Base-by-base conservation (phyloP, 164 flowering plant genomes). In the Tetracentron sinense region DNA sequence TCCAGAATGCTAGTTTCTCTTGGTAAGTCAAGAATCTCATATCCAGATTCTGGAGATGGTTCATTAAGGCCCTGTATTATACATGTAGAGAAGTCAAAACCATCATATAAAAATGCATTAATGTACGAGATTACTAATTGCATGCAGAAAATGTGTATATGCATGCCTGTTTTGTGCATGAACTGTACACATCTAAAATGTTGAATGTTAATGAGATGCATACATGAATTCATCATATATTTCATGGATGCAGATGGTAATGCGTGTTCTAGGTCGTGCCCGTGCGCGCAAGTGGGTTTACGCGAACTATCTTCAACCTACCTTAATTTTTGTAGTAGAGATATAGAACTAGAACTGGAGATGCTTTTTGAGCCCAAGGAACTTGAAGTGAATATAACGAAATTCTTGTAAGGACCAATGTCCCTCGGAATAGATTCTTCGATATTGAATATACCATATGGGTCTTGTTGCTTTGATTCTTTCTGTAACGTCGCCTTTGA, bases 1-100 rank as follows among this genome's bases (percentile, higher is more conserved):
- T 89, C 98, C 96, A 94, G 66, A 94, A 94, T 19, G 97, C 96
- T 27, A 94, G 73, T 59, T 94, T 94, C 65, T 94, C 96, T 58
- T 83, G 85, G 73, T 75, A 58, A 51, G 76, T 81, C 76, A 91
- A 58, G 55, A 58, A 70, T 57, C 78, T 77, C 74, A 91, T 72
- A 22, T 91, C 96, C 77, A 85, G 87, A 52, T 74, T 75, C 67
- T 83, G 81, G 16, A 94, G 86, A 54, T 70, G 74, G 72, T 69
- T 78, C 82, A 86, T 69, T 29, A 89, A 74, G 3, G 33, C 79
- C 81, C 98, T 91, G 79, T 21, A 31, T 23, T n/a, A n/a, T n/a
- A 46, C 47, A 30, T 55, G 47, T 58, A 60, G 10, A 56, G 57
- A 35, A 26, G 38, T 33, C 19, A 11, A 46, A n/a, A n/a, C n/a